Evolutionary conservation across 345 rosid species (phyloP), one percentile per base, ranked within the genome.

Genomic region (Heritiera littoralis): DNA sequence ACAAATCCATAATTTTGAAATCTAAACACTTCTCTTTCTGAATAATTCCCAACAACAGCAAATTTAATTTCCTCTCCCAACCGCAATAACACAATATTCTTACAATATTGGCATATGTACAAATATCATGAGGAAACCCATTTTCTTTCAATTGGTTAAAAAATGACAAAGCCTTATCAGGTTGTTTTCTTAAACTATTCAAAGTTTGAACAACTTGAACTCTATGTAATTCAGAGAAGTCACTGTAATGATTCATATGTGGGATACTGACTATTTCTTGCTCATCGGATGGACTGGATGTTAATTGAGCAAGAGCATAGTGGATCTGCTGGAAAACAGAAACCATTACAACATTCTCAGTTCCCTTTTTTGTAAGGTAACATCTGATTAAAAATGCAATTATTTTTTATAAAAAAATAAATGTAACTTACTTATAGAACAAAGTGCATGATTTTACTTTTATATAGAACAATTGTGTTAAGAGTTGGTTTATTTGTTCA

Each of bases 41-140:
- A 49, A 88, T 81, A 20, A 92, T 63, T 35, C 88, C 94, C 52
- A 75, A 46, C 77, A 93, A 80, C 2, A 92, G 2, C 5, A 77
- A 85, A 69, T 85, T 84, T 80, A 93, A 70, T 77, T 86, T 87
- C 81, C 79, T 78, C 1, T 83, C 84, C 79, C 84, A 69, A 59
- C 92, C 86, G 79, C 83, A 83, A 56, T 35, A 40, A 74, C 85
- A 88, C 46, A 93, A 78, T 18, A 87, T 77, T 72, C 75, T 81
- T 48, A 91, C 81, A 45, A 89, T 76, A 6, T 85, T 83, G 0
- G 93, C 88, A 51, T 90, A 90, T 0, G 91, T 81, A 68, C n/a
- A 64, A 45, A 84, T 78, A 85, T 88, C 87, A 77, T 80, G 89
- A 0, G 65, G 67, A 80, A 86, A 83, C 20, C 87, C 86, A 64